Base-by-base conservation (phyloP, 139 green algal species). In the Chlorella vulgaris region DNA sequence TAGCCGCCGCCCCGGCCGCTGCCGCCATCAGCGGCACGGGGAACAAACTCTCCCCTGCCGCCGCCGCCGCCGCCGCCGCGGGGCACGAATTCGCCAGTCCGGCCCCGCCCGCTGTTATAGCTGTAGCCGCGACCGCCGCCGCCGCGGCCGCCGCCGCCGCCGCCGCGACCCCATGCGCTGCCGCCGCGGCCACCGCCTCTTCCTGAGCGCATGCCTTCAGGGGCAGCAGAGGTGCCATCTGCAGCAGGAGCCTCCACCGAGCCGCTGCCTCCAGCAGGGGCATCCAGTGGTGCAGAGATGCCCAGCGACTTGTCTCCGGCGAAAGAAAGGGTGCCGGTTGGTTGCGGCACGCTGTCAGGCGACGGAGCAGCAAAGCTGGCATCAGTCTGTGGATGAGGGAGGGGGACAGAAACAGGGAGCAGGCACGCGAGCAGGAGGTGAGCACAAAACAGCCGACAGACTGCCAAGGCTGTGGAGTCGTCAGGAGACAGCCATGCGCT, bases 281-380 rank as follows among this genome's bases (percentile, higher is more conserved):
- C 53, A 24, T 36, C 73, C 43, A 35, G 28, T 2, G 73, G 22
- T 15, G 71, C 55, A 6, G 73, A 68, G 53, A 68, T 79, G 69
- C 69, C 69, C 69, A 77, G 69, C 18, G 69, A 66, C 69, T 65
- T 77, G 69, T 77, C 69, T 21, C 69, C 69, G 4, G 69, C 31
- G n/a, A 77, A 77, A 29, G 69, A 77, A 43, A 77, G 69, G 13
- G 55, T 21, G 55, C 55, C 55, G 18, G 55, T 15, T 10, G 68
- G 69, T 47, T 77, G 69, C 22, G 69, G 69, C 47, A 77, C 47
- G n/a, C 2, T 39, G 29, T 77, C 69, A 29, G 69, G 29, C 29
- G 69, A 47, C 47, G 69, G 69, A 1, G 69, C 69, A 21, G 47
- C 31, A 22, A 50, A 63, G 43, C 29, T 47, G 47, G 43, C 29